These are phyloP conservation scores for Prototheca stagnorum DNA, from an alignment of 163 green algal genomes.

Conservation along the genomic window DNA sequence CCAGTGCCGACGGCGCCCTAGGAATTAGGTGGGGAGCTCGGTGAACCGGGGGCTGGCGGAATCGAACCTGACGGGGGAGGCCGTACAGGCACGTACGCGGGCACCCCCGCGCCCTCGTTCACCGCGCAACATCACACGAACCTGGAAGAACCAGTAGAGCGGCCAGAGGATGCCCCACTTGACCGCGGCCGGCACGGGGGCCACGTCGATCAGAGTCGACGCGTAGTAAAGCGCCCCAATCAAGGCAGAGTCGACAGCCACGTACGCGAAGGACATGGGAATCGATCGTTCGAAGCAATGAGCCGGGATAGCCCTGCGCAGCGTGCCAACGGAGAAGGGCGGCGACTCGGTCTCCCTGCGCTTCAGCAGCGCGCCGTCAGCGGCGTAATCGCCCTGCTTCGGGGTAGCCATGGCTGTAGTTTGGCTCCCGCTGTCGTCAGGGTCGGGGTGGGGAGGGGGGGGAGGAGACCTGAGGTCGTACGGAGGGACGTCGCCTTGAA, in stretches of 20 bases:
- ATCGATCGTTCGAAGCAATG: constrained; percentile 65
- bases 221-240: constrained; percentile 24
- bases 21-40: not conserved
- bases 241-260: constrained; percentile 32
- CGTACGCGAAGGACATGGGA: constrained; percentile 34
- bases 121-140: no score
- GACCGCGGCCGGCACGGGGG: constrained; percentile 15
- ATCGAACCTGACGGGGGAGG: not conserved
- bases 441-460: no score
- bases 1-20: constrained; percentile 36
- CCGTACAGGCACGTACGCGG: not conserved
- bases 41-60: not conserved
- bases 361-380: not conserved
- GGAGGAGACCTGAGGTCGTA: no score
- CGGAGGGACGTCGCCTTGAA: no score
- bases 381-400: no score
- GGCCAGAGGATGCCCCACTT: constrained; percentile 44
- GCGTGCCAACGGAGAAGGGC: constrained; percentile 43
- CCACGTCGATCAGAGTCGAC: constrained; percentile 28
- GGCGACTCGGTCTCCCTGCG: not conserved
- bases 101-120: no score
- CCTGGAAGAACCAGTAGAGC: constrained; percentile 50
- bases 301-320: constrained; percentile 58
- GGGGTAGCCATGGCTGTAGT: no score
- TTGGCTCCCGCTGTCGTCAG: no score